A percentile compares a stretch with the other conserved stretches of the same genome.
Conservation (phyloP, 169 alveolate genomes). For the Plasmodium coatneyi region DNA sequence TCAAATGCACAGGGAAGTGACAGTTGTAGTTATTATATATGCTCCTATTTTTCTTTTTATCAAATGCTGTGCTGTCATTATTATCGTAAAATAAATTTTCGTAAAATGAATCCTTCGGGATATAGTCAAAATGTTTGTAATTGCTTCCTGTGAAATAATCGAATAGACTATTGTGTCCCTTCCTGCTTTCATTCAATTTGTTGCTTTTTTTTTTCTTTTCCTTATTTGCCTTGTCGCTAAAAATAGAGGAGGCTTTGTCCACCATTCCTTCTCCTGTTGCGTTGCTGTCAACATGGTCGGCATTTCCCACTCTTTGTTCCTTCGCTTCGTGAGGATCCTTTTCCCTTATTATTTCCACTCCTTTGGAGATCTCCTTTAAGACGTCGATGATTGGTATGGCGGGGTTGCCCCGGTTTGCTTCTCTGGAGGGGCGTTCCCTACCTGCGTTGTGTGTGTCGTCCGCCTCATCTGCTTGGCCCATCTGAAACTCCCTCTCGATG, state of each 20-base stretch:
- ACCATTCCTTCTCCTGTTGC: neutral
- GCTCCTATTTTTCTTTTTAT: constrained; percentile 18
- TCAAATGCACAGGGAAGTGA: constrained; percentile 75
- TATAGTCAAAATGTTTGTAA: constrained; percentile 28
- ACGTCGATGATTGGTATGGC: neutral
- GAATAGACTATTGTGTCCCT: constrained; percentile 13
- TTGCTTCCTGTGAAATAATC: constrained; percentile 22
- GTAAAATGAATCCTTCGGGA: constrained; percentile 54
- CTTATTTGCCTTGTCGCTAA: neutral
- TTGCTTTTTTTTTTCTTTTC: constrained; percentile 8
- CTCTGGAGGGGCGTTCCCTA: neutral
- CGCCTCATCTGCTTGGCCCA: neutral
- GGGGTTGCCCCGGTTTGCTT: neutral
- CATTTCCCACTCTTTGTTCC: neutral
- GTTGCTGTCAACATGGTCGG: neutral
- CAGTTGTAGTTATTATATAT: constrained; percentile 74
- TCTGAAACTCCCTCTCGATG: neutral
- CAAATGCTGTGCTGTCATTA: neutral
- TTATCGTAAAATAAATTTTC: constrained; percentile 27
- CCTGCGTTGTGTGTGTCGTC: neutral
- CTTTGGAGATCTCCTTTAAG: constrained; percentile 7
- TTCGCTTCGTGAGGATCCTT: neutral
- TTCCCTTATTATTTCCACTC: neutral
- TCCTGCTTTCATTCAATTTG: neutral
- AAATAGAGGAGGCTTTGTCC: neutral